Evolutionary conservation across 257 asterid genomes (phyloP).

Genomic region (Vinca minor): DNA sequence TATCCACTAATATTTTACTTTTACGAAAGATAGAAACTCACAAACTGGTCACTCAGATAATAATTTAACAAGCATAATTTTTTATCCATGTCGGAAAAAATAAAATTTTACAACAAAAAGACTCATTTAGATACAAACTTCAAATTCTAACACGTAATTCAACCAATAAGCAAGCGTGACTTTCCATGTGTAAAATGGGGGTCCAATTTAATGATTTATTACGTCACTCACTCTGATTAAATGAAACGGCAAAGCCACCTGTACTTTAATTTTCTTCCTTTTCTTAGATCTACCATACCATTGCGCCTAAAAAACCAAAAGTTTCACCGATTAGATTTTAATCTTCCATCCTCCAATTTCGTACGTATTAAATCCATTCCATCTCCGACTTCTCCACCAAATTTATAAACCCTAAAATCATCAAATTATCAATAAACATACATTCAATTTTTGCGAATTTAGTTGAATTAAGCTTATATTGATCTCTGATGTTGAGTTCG

Average conservation of each 20-base stretch:
- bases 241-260: background rate
- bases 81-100: too few species aligned
- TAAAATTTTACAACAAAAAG: too few species aligned
- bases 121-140: too few species aligned
- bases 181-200: background rate
- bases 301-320: background rate
- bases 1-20: too few species aligned
- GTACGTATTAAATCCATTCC: background rate
- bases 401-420: background rate
- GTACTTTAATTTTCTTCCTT: background rate
- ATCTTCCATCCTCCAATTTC: slow-evolving; percentile 1
- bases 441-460: background rate
- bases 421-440: background rate
- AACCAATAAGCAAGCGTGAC: background rate
- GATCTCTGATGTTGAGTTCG: slow-evolving; percentile 75
- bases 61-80: too few species aligned
- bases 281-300: slow-evolving; percentile 5
- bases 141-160: background rate
- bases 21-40: too few species aligned
- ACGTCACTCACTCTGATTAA: background rate
- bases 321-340: background rate
- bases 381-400: background rate
- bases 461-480: background rate
- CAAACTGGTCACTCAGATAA: too few species aligned
- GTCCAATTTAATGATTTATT: background rate